Evolutionary conservation across 495 filamentous ascomycete genomes (phyloP).

Genomic region (Podospora sp.): DNA sequence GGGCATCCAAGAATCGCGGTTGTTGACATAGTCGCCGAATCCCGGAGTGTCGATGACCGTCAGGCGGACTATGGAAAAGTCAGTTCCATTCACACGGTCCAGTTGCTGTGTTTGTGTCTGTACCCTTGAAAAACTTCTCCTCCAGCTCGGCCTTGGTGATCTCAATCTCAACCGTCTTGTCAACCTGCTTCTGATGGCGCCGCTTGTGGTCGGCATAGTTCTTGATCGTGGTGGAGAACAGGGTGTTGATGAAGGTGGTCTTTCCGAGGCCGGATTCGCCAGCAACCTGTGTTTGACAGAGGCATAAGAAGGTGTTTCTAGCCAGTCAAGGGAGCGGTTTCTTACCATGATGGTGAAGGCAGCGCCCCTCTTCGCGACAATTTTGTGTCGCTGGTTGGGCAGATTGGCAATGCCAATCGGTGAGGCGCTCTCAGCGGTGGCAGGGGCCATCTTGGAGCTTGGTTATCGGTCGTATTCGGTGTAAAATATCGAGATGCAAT

Average conservation of each 20-base stretch:
- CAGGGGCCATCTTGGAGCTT: slow-evolving; percentile 65
- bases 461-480: slow-evolving; percentile 13
- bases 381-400: slow-evolving; percentile 99
- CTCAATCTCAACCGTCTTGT: slow-evolving; percentile 99
- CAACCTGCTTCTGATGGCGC: slow-evolving; percentile 96
- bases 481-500: slow-evolving; percentile 18
- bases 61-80: slow-evolving; percentile 71
- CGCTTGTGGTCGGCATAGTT: slow-evolving; percentile 99
- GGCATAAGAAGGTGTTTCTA: slow-evolving; percentile 7
- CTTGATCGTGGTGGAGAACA: slow-evolving; percentile 99
- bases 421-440: slow-evolving; percentile 80
- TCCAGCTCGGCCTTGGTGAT: slow-evolving; percentile 99
- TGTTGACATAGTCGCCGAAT: slow-evolving; percentile 99
- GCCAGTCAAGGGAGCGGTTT: neutral
- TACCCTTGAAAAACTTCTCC: slow-evolving; percentile 99
- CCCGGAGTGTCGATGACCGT: slow-evolving; percentile 99
- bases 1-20: slow-evolving; percentile 98
- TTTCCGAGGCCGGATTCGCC: slow-evolving; percentile 98
- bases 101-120: slow-evolving; percentile 12
- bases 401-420: slow-evolving; percentile 99
- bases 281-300: slow-evolving; percentile 68
- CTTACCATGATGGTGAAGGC: slow-evolving; percentile 98
- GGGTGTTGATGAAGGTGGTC: slow-evolving; percentile 99
- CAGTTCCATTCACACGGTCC: slow-evolving; percentile 19
- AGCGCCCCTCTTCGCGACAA: slow-evolving; percentile 97